Percentiles rank a stretch among this genome's conserved stretches.
Conservation (phyloP, 139 green algal species). For the Yamagishiella unicocca region DNA sequence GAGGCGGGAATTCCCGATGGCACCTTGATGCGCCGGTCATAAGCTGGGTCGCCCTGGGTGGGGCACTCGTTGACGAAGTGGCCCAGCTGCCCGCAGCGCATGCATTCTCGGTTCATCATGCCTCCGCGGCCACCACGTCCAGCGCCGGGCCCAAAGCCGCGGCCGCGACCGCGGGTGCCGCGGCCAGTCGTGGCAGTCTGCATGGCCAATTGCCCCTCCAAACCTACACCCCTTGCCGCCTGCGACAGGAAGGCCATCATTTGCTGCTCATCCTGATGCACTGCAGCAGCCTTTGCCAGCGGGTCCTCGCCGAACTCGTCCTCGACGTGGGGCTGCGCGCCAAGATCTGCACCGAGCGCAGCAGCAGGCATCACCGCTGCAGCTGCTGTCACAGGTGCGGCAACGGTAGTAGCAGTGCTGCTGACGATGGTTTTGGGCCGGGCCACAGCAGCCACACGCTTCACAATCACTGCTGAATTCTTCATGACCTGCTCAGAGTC, state of each 20-base stretch:
- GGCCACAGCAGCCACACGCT: conserved; percentile 64
- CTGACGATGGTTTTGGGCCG: conserved; percentile 6
- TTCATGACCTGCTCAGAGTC: conserved; percentile 77
- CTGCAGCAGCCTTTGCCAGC: conserved; percentile 37
- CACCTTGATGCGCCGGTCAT: conserved; percentile 29
- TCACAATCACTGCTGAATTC: conserved; percentile 76
- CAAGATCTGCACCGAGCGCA: background rate
- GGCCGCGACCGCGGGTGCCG: background rate
- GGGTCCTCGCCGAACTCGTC: conserved; percentile 69
- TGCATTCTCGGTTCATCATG: conserved; percentile 60
- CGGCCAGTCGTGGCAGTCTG: background rate
- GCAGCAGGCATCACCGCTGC: background rate
- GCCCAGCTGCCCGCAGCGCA: conserved; percentile 62
- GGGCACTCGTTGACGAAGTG: conserved; percentile 81
- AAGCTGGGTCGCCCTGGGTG: conserved; percentile 71
- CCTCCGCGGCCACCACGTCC: conserved; percentile 37
- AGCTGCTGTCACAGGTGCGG: conserved; percentile 23
- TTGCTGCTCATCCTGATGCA: conserved; percentile 49
- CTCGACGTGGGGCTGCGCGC: background rate
- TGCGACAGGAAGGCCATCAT: conserved; percentile 25
- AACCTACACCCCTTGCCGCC: background rate
- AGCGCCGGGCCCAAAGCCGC: conserved; percentile 18
- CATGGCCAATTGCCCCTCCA: conserved; percentile 26
- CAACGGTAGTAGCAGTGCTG: conserved; percentile 3
- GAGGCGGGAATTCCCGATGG: conserved; percentile 51